Evolutionary conservation across 805 yeast species (phyloP), one percentile per base, ranked within the genome.

Genomic region (Starmerella stigmatis): DNA sequence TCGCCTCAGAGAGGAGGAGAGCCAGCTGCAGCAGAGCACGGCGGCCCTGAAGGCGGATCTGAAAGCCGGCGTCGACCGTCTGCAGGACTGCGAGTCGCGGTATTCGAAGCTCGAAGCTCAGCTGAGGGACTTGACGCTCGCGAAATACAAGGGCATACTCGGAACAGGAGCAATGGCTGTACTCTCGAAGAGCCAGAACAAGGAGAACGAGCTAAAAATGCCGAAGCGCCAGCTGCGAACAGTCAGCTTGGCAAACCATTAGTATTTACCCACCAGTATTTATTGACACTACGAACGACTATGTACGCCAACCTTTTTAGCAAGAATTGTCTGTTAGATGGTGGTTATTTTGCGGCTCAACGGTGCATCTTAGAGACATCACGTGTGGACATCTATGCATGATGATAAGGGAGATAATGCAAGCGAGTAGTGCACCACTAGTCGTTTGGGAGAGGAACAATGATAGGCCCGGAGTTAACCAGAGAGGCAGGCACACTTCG

Each of bases 221-320:
- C 57, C 57, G 26, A 56, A 56, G 42, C 55, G 59, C 12, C 57
- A 56, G 38, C 44, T 54, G 35, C 44, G 59, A 13, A 56, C 58
- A 13, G 54, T 54, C 19, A 56, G 59, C 42, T 25, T 49, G 25
- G 52, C 52, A 5, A 37, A 49, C 34, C 39, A 39, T 11, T 46
- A 46, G 21, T 35, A 36, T 43, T 43, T 36, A 43, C 20, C 20
- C 16, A 12, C 16, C 16, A 28, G n/a, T 28, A 28, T 31, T 19
- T 28, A 28, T 28, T 7, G 8, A 12, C 15, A 28, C 30, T 12
- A 8, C 30, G 4, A 8, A 9, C 16, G 15, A 12, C 13, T 12
- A n/a, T n/a, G n/a, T n/a, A n/a, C n/a, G n/a, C n/a, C n/a, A n/a
- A n/a, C n/a, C n/a, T n/a, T n/a, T n/a, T n/a, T n/a, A n/a, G n/a